phyloP scores from a whole-genome alignment of 129 eudicot species.

The Artemisia argyi region DNA sequence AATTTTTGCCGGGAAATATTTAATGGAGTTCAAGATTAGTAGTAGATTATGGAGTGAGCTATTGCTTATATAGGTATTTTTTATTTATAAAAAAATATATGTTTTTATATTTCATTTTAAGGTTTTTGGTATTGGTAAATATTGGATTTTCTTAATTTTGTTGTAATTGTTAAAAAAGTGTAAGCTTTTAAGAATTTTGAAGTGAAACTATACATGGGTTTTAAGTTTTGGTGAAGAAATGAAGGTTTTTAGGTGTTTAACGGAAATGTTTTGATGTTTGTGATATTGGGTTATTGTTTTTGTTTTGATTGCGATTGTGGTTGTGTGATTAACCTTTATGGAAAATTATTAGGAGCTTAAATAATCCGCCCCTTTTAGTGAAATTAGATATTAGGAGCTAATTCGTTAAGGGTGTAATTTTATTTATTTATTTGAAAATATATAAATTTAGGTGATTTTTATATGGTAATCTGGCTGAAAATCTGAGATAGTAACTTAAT shows the following conservation, averaged over 20 bases:
- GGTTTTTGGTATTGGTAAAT: constrained; percentile 6
- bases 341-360: constrained; percentile 14
- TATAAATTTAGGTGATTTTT: too few species aligned
- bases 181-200: too few species aligned
- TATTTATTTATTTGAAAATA: neutral
- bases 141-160: constrained; percentile 1
- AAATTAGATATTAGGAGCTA: neutral
- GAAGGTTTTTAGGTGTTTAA: constrained; percentile 20
- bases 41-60: constrained; percentile 35
- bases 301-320: neutral
- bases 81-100: neutral
- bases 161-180: too few species aligned
- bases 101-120: constrained; percentile 14
- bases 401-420: neutral
- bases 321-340: neutral
- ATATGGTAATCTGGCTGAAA: too few species aligned
- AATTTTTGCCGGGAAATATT: constrained; percentile 19
- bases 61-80: constrained; percentile 53
- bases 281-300: constrained; percentile 7
- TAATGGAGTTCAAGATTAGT: constrained; percentile 77
- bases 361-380: constrained; percentile 5
- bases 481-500: too few species aligned
- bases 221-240: neutral
- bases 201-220: neutral
- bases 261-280: constrained; percentile 14